Conservation (phyloP, 495 filamentous ascomycete genomes). For the Daldinia caldariorum region DNA sequence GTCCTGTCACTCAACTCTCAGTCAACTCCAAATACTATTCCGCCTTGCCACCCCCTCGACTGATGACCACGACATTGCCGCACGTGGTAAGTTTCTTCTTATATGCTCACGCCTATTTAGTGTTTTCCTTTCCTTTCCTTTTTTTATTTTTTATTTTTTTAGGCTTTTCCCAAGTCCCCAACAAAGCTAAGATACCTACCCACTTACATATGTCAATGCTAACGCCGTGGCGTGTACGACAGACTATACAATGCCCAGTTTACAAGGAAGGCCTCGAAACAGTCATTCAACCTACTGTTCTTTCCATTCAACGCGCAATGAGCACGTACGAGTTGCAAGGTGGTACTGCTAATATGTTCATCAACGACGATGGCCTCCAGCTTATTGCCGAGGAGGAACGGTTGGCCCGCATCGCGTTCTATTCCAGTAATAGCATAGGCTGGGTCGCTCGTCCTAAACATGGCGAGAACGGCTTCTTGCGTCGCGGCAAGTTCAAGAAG, state of each 20-base stretch:
- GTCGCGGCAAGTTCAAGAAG: constrained; percentile 77
- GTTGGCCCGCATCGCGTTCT: constrained; percentile 71
- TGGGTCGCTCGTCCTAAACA: constrained; percentile 79
- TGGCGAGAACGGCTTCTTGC: constrained; percentile 68
- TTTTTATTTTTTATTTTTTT: no score
- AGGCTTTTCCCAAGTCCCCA: no score
- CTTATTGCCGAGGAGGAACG: constrained; percentile 73
- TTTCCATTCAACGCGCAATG: constrained; percentile 76
- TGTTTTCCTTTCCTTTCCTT: no score
- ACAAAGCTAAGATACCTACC: no score
- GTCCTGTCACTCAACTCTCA: constrained; percentile 75
- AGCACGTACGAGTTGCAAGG: constrained; percentile 83
- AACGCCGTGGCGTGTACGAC: constrained; percentile 6
- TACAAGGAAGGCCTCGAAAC: constrained; percentile 75
- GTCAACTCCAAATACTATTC: constrained; percentile 84
- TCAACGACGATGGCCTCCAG: constrained; percentile 84
- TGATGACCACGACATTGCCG: constrained; percentile 63
- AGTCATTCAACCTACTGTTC: constrained; percentile 74
- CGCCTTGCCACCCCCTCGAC: constrained; percentile 67
- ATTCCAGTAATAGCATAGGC: constrained; percentile 78
- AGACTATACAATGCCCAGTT: constrained; percentile 75
- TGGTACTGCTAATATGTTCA: constrained; percentile 81
- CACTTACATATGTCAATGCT: not conserved
- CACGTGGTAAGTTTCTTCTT: constrained; percentile 57
- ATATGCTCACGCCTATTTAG: not conserved